Evolutionary conservation across 768 basidiomycete species (phyloP).

Genomic region (Sporobolomyces phaffii): DNA sequence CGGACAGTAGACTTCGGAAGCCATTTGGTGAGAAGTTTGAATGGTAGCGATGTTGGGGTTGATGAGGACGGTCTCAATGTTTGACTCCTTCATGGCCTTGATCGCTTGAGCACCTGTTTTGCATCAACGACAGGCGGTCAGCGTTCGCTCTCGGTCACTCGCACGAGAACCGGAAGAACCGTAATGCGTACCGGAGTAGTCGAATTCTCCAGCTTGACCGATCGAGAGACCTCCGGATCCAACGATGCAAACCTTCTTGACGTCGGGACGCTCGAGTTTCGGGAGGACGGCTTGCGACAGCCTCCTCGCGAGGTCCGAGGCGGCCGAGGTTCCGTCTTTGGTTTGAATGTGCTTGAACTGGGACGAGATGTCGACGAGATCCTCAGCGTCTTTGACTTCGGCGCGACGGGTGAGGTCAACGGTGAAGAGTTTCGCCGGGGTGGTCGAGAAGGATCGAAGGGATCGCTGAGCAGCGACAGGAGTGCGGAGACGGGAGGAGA

Average conservation of each 20-base stretch:
- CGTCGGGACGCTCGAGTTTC: constrained; percentile 79
- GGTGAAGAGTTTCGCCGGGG: constrained; percentile 19
- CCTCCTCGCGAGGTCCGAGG: constrained; percentile 86
- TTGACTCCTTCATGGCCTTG: constrained; percentile 93
- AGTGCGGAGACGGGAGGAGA: constrained; percentile 28
- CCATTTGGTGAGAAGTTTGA: constrained; percentile 97
- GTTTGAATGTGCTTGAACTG: constrained; percentile 41
- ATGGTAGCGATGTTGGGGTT: constrained; percentile 97
- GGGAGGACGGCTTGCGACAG: constrained; percentile 93
- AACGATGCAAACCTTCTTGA: constrained; percentile 90
- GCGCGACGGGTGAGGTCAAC: constrained; percentile 24
- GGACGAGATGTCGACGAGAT: constrained; percentile 38
- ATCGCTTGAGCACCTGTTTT: constrained; percentile 78
- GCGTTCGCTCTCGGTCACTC: not conserved
- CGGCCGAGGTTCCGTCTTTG: constrained; percentile 32
- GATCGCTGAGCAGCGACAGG: constrained; percentile 9
- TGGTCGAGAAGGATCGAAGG: constrained; percentile 26
- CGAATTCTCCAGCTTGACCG: constrained; percentile 98
- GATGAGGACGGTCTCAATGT: constrained; percentile 73
- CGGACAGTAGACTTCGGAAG: constrained; percentile 80
- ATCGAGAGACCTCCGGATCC: constrained; percentile 94
- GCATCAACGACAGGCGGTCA: not conserved
- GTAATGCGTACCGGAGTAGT: constrained; percentile 67
- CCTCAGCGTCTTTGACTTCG: constrained; percentile 18
- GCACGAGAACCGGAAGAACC: not conserved